Evolutionary conservation across 495 filamentous ascomycete species (phyloP), one percentile per base, ranked within the genome.

Genomic region (Xylaria venustula): DNA sequence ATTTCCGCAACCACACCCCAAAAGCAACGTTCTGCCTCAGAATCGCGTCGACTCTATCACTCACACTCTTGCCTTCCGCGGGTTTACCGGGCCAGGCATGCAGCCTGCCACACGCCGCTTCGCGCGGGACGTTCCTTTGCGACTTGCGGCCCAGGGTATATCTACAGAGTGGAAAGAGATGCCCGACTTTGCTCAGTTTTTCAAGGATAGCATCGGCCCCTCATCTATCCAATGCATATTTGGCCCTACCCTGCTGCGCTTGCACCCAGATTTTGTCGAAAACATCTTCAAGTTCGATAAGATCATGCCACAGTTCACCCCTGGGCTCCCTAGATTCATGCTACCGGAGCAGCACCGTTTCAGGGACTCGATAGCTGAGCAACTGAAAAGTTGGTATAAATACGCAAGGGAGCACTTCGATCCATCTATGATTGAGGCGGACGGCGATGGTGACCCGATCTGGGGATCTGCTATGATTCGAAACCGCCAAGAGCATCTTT

Each of bases 401-500:
- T 59, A 59, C 25, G 56, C 56, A 8, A 26, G 46, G 23, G 42
- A 47, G 9, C 45, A 59, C 9, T 59, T 59, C 17, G 34, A 40
- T 4, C 34, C 34, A 1, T 59, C 46, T 1, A 41, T 41, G 32
- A 51, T 59, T n/a, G 32, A 59, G 0, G 56, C 42, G 3, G 56
- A 59, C 12, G 56, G 56, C 17, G 55, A 58, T n/a, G 56, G 34
- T 7, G 56, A 59, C 26, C 56, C 56, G 3, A 50, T 40, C 12
- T 59, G 56, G 56, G 56, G 56, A 42, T 59, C 56, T 19, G 42
- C 47, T 11, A 41, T 47, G 46, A 23, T 59, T 28, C 22, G 56
- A 42, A 40, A 59, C 34, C 56, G 45, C 14, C 45, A 51, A 51
- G 42, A 59, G n/a, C 41, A 42, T 7, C 46, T 59, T 17, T 7